These are phyloP conservation scores for Datisca glomerata DNA, from an alignment of 306 rosid genomes.

Conservation along the genomic window DNA sequence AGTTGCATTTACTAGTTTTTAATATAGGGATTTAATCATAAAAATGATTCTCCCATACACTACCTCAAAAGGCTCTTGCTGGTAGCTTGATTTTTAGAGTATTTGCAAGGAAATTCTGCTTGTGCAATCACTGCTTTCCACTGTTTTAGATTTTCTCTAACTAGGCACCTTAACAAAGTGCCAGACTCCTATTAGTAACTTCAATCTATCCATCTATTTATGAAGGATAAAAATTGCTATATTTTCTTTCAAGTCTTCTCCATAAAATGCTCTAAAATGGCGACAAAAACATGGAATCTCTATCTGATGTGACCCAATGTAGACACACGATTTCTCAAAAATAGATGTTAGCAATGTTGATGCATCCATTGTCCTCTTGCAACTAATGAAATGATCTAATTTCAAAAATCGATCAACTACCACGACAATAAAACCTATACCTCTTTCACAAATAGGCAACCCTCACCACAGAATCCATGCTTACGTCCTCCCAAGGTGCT, in stretches of 20 bases:
- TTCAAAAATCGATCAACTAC: not conserved
- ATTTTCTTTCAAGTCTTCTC: too few relatives aligned
- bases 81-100: too few relatives aligned
- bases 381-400: not conserved
- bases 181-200: not conserved
- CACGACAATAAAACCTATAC: not conserved
- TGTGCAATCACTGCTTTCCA: too few relatives aligned
- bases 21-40: too few relatives aligned
- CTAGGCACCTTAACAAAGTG: not conserved
- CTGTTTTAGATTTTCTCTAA: not conserved
- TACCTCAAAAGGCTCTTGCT: too few relatives aligned
- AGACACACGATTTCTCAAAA: not conserved
- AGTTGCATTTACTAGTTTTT: too few relatives aligned
- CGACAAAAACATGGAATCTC: not conserved
- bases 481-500: not conserved
- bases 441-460: not conserved
- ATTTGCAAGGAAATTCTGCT: too few relatives aligned
- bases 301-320: not conserved
- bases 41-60: too few relatives aligned
- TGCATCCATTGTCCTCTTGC: not conserved
- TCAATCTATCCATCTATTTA: too few relatives aligned
- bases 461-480: not conserved
- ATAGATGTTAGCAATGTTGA: not conserved
- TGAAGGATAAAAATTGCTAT: too few relatives aligned
- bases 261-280: not conserved